Evolutionary conservation across 768 basidiomycete species (phyloP).

Genomic region (Calvatia gigantea): DNA sequence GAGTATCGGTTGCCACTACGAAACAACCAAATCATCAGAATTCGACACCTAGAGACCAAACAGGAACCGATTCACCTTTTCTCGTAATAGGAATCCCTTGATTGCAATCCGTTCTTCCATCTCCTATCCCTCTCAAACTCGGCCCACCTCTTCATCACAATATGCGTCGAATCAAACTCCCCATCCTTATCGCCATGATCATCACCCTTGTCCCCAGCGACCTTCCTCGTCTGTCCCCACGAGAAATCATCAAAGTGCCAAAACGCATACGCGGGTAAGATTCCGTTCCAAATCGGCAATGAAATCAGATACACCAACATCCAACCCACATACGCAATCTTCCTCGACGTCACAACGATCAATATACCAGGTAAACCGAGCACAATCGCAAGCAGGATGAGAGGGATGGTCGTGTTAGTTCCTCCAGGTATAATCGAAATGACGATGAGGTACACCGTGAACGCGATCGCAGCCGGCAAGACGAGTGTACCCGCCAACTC

Average conservation of each 20-base stretch:
- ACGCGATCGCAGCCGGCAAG: conserved; percentile 94
- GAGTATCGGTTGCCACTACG: conserved; percentile 59
- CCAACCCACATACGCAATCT: conserved; percentile 94
- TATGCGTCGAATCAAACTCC: conserved; percentile 93
- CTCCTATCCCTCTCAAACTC: conserved; percentile 96
- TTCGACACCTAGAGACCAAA: conserved; percentile 1
- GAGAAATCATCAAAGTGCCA: conserved; percentile 99
- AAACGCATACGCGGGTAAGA: conserved; percentile 94
- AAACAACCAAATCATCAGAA: conserved; percentile 15
- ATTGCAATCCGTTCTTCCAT: conserved; percentile 86
- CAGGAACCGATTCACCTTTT: conserved; percentile 57
- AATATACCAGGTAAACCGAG: conserved; percentile 94
- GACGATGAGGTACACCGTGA: conserved; percentile 93
- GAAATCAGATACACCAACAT: conserved; percentile 93
- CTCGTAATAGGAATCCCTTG: conserved; percentile 73
- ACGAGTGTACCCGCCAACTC: conserved; percentile 96
- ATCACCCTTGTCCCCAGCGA: conserved; percentile 66
- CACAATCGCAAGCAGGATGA: conserved; percentile 89
- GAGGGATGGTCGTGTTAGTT: conserved; percentile 79
- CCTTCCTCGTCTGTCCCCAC: conserved; percentile 92
- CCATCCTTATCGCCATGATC: conserved; percentile 93
- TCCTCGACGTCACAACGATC: conserved; percentile 94
- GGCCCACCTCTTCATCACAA: conserved; percentile 99
- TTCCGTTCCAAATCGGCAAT: conserved; percentile 95
- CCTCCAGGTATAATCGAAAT: conserved; percentile 80